Percentiles rank a stretch among this genome's conserved stretches.
Conservation (phyloP, 1,139 yeast genomes). For the Torulaspora globosa region DNA sequence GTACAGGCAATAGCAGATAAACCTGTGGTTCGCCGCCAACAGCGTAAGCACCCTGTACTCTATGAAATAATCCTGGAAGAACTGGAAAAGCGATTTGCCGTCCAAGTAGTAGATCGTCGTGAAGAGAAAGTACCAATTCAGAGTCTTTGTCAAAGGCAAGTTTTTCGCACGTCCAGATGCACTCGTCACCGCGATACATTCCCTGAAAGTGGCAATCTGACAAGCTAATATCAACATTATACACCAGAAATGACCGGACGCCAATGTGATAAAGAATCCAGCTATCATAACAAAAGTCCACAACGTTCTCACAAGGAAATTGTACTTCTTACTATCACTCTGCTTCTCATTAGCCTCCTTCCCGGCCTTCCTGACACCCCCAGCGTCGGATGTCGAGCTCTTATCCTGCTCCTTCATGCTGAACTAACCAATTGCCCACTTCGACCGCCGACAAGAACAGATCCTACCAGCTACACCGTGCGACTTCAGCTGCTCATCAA, state of each 20-base stretch:
- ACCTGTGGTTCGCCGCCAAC: constrained; percentile 67
- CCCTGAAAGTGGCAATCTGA: constrained; percentile 83
- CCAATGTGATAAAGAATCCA: constrained; percentile 63
- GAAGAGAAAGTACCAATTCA: constrained; percentile 83
- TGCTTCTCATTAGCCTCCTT: constrained; percentile 10
- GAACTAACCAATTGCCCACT: not conserved
- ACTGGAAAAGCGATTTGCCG: constrained; percentile 75
- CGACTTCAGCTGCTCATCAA: not conserved
- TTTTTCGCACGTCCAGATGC: constrained; percentile 82
- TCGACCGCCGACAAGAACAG: not conserved
- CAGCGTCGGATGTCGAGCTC: not conserved
- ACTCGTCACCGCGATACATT: constrained; percentile 80
- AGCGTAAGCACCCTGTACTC: constrained; percentile 44
- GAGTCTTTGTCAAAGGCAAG: constrained; percentile 74
- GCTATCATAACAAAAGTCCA: constrained; percentile 93
- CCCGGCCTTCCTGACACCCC: constrained; percentile 1
- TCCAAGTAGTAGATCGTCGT: constrained; percentile 85
- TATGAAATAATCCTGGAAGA: constrained; percentile 38
- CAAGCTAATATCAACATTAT: constrained; percentile 65
- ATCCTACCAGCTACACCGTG: not conserved
- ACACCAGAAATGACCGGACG: constrained; percentile 86
- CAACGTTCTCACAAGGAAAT: constrained; percentile 77
- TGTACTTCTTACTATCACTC: constrained; percentile 29
- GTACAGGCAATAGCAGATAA: constrained; percentile 78
- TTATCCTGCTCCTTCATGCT: constrained; percentile 6